phyloP scores from a whole-genome alignment of 768 basidiomycete species.

The Xerocomellus intermedius region DNA sequence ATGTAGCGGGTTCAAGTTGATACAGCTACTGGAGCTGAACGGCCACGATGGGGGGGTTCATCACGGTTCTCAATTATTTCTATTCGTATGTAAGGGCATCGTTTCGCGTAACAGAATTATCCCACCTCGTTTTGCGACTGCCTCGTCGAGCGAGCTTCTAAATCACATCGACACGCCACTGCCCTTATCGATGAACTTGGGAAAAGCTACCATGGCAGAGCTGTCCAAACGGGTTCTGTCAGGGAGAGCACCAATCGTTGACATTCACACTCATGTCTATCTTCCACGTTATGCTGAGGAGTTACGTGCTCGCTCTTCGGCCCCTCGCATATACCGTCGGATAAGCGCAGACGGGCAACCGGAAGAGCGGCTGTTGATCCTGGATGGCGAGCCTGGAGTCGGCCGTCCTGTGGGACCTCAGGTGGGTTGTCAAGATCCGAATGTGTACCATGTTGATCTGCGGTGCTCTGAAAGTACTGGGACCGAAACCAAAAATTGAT shows the following conservation, averaged over 20 bases:
- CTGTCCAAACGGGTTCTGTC: conserved; percentile 20
- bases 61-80: conserved; percentile 1
- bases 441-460: conserved; percentile 9
- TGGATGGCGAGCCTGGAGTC: conserved; percentile 76
- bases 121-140: conserved; percentile 12
- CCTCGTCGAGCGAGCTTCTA: conserved; percentile 12
- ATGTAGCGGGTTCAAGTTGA: neutral
- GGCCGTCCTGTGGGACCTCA: conserved; percentile 82
- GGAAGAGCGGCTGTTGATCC: conserved; percentile 72
- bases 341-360: conserved; percentile 40
- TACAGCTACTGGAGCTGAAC: neutral
- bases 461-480: conserved; percentile 56
- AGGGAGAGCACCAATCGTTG: conserved; percentile 50
- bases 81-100: conserved; percentile 14
- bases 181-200: conserved; percentile 30
- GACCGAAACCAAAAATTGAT: conserved; percentile 71
- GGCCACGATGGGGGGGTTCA: conserved; percentile 7
- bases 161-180: conserved; percentile 9
- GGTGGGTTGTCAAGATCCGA: conserved; percentile 32
- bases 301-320: conserved; percentile 59
- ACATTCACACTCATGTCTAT: conserved; percentile 87
- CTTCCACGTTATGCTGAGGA: conserved; percentile 74
- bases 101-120: conserved; percentile 17
- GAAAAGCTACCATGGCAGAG: conserved; percentile 25
- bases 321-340: conserved; percentile 64